Conservation (phyloP, 2,329 filamentous ascomycete genomes). For the Lachnellula suecica region DNA sequence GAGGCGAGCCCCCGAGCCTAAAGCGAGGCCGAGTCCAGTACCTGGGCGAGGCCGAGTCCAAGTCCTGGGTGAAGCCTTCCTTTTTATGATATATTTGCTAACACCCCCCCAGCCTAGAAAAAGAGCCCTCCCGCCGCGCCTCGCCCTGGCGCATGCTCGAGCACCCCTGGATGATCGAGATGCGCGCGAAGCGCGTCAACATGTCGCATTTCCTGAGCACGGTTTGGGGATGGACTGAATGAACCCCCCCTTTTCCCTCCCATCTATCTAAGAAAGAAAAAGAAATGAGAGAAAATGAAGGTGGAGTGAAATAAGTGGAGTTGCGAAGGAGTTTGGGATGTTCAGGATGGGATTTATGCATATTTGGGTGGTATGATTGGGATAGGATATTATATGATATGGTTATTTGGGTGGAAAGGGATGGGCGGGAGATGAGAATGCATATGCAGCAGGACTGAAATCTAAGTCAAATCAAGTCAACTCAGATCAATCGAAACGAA, state of each 20-base stretch:
- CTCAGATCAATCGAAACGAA: too few relatives aligned
- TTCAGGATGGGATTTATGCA: slow-evolving; percentile 5
- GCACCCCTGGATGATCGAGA: slow-evolving; percentile 98
- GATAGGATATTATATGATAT: neutral
- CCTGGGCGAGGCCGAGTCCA: too few relatives aligned
- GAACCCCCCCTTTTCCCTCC: neutral
- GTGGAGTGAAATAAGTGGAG: neutral
- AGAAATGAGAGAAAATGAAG: too few relatives aligned
- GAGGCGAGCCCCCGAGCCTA: neutral
- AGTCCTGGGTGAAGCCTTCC: too few relatives aligned
- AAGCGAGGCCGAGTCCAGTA: too few relatives aligned
- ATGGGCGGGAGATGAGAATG: neutral
- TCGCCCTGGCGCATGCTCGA: slow-evolving; percentile 99
- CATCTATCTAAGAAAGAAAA: neutral
- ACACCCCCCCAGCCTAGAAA: slow-evolving; percentile 70
- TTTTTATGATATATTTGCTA: slow-evolving; percentile 5
- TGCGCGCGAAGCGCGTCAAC: slow-evolving; percentile 94
- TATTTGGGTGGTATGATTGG: neutral
- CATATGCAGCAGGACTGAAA: neutral
- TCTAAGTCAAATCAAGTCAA: too few relatives aligned
- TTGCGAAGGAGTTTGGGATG: slow-evolving; percentile 7
- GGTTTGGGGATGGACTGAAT: slow-evolving; percentile 88
- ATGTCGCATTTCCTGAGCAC: slow-evolving; percentile 92
- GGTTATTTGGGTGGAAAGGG: neutral
- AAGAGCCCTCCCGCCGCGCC: slow-evolving; percentile 81